Percentiles rank a stretch among this genome's conserved stretches.
Evolutionary conservation across 1,139 yeast genomes (phyloP).

Genomic region (Meyerozyma guilliermondii): DNA sequence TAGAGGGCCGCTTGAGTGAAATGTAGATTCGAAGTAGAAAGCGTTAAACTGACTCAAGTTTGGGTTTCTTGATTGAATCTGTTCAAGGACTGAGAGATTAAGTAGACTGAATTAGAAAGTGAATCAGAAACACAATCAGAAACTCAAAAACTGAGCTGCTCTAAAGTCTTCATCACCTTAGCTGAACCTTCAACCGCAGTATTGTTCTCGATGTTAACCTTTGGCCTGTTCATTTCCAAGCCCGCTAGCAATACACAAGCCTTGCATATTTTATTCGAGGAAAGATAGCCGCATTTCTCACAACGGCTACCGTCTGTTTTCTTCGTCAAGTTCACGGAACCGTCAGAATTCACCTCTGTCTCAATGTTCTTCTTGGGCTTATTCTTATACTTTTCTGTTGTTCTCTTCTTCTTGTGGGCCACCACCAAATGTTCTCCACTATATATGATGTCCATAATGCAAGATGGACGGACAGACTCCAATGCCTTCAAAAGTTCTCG

Average conservation of each 20-base stretch:
- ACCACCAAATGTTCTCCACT: slow-evolving; percentile 86
- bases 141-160: slow-evolving; percentile 56
- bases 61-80: too few species aligned
- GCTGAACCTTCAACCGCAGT: slow-evolving; percentile 63
- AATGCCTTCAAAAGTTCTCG: slow-evolving; percentile 84
- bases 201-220: slow-evolving; percentile 48
- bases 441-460: slow-evolving; percentile 89
- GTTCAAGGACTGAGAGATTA: too few species aligned
- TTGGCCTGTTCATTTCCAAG: slow-evolving; percentile 69
- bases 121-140: too few species aligned
- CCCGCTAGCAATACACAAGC: slow-evolving; percentile 90
- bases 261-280: slow-evolving; percentile 84
- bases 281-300: slow-evolving; percentile 85
- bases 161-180: slow-evolving; percentile 57
- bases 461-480: slow-evolving; percentile 86
- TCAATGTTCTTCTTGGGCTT: slow-evolving; percentile 14
- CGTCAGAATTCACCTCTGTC: slow-evolving; percentile 52
- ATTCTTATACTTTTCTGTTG: slow-evolving; percentile 25
- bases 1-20: slow-evolving; percentile 13
- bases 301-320: slow-evolving; percentile 66
- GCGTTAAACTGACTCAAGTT: too few species aligned
- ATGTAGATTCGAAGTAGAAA: too few species aligned
- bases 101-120: too few species aligned
- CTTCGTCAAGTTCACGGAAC: slow-evolving; percentile 44
- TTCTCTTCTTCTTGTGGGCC: slow-evolving; percentile 44